Conservation (phyloP, 139 green algal species). For the Pseudopediastrum boryanum region DNA sequence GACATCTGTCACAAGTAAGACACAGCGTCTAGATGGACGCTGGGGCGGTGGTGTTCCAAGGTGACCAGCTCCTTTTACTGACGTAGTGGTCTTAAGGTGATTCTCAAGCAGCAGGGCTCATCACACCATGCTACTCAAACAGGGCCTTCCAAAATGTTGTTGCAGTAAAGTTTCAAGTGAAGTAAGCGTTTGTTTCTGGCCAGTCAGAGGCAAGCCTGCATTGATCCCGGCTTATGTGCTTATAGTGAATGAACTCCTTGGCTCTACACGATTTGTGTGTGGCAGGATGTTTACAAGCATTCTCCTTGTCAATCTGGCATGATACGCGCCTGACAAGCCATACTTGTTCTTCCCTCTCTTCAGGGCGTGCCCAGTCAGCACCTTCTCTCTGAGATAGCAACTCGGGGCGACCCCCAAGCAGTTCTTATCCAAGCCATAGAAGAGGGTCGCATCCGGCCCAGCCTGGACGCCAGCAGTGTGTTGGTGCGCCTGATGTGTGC, state of each 20-base stretch:
- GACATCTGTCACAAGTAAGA: too few relatives aligned
- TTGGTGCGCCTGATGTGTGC: conserved; percentile 36
- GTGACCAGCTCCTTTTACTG: too few relatives aligned
- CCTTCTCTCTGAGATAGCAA: conserved; percentile 47
- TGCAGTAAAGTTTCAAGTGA: too few relatives aligned
- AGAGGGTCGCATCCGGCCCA: conserved; percentile 20
- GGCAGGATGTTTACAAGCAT: neutral
- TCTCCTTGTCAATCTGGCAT: neutral
- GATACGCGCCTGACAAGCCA: neutral
- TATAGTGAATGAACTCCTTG: neutral
- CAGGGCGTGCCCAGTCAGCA: conserved; percentile 40
- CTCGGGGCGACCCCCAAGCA: conserved; percentile 29
- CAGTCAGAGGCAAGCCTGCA: neutral
- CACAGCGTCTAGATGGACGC: too few relatives aligned
- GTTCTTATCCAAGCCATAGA: conserved; percentile 34
- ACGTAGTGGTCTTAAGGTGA: too few relatives aligned
- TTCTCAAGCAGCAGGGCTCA: too few relatives aligned
- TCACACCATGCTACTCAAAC: too few relatives aligned
- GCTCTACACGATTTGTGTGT: neutral
- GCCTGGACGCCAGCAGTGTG: conserved; percentile 21
- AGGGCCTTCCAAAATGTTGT: too few relatives aligned
- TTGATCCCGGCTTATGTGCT: neutral
- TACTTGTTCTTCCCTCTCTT: neutral
- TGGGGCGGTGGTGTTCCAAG: too few relatives aligned
- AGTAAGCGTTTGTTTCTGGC: too few relatives aligned